Percentiles rank a stretch among this genome's conserved stretches.
These are phyloP conservation scores for Chaetomium sp. DNA, from an alignment of 2,329 filamentous ascomycete species.

Conservation along the genomic window DNA sequence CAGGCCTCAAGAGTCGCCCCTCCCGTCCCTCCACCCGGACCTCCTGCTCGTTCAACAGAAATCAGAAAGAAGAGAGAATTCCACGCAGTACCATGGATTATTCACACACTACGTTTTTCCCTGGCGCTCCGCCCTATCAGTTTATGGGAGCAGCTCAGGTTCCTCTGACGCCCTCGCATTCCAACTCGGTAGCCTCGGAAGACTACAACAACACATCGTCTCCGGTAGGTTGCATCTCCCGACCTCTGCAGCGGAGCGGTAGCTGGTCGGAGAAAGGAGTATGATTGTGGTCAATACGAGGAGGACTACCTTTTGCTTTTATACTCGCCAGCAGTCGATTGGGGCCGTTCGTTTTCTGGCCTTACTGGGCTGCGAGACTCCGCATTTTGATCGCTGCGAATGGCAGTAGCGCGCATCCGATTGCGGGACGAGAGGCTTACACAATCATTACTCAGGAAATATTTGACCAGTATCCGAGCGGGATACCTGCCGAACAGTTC, in stretches of 20 bases:
- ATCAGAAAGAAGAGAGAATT: slow-evolving; percentile 1
- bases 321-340: slow-evolving; percentile 19
- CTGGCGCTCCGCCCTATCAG: slow-evolving; percentile 54
- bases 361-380: slow-evolving; percentile 25
- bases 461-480: slow-evolving; percentile 49
- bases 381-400: slow-evolving; percentile 29
- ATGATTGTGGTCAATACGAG: background rate
- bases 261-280: slow-evolving; percentile 3
- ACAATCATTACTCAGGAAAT: slow-evolving; percentile 50
- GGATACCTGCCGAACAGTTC: slow-evolving; percentile 47
- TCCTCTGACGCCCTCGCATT: slow-evolving; percentile 58
- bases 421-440: slow-evolving; percentile 37
- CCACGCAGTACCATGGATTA: slow-evolving; percentile 51
- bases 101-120: slow-evolving; percentile 53
- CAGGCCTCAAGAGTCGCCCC: background rate
- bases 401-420: slow-evolving; percentile 37
- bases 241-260: slow-evolving; percentile 9
- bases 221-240: slow-evolving; percentile 49
- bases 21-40: background rate
- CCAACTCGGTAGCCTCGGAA: slow-evolving; percentile 57
- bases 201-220: slow-evolving; percentile 59
- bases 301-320: slow-evolving; percentile 13
- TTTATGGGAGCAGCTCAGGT: slow-evolving; percentile 51
- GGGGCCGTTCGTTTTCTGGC: slow-evolving; percentile 2
- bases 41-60: background rate